Conservation (phyloP, 495 filamentous ascomycete species). For the Xylaria grammica region DNA sequence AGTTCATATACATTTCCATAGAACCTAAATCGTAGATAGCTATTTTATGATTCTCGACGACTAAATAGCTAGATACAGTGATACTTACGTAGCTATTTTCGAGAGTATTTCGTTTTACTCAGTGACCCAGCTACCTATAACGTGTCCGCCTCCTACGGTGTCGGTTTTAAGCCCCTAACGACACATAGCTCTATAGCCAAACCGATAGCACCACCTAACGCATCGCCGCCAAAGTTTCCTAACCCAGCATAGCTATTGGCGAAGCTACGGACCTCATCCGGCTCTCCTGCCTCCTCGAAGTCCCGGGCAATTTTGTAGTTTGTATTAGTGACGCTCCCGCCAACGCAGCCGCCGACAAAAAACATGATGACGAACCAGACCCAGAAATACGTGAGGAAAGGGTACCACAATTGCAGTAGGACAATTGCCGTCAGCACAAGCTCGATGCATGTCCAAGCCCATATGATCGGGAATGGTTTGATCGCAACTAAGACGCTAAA, state of each 20-base stretch:
- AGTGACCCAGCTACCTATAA: no score
- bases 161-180: no score
- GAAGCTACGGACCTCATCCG: constrained; percentile 3
- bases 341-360: neutral
- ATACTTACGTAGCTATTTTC: no score
- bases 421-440: neutral
- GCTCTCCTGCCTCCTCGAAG: neutral
- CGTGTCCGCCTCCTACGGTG: no score
- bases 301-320: constrained; percentile 1
- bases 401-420: neutral
- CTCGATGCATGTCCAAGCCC: neutral
- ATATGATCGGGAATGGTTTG: no score
- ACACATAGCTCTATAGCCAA: no score
- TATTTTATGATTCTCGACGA: no score
- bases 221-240: constrained; percentile 7
- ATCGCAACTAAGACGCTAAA: no score
- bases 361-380: neutral
- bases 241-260: neutral
- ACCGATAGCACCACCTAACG: neutral
- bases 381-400: neutral
- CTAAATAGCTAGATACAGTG: no score
- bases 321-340: neutral
- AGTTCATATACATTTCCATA: no score
- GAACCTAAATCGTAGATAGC: no score
- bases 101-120: no score